Conservation (phyloP, 257 asterid genomes). For the Przewalskia tangutica region DNA sequence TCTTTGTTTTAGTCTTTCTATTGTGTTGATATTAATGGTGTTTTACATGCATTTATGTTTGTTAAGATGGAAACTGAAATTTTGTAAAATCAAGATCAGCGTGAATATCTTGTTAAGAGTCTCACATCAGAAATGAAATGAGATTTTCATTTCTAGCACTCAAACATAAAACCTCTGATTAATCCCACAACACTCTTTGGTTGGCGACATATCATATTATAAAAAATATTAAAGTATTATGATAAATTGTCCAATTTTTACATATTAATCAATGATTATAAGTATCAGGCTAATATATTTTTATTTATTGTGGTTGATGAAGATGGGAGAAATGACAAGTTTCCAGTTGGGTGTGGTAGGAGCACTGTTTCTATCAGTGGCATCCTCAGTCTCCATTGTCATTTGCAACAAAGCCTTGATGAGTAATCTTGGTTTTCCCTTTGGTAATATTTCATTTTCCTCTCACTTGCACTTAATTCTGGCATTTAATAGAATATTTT, state of each 20-base stretch:
- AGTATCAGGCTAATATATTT: too few species aligned
- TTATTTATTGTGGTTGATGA: neutral
- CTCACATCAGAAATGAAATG: too few species aligned
- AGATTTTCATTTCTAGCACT: too few species aligned
- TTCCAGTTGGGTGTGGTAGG: conserved; percentile 70
- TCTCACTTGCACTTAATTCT: neutral
- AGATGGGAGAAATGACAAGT: conserved; percentile 79
- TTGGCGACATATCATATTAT: too few species aligned
- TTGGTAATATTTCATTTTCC: conserved; percentile 35
- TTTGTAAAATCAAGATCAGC: neutral
- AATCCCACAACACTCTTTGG: too few species aligned
- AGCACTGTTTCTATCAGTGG: conserved; percentile 77
- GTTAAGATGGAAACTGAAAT: neutral
- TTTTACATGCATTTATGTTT: neutral
- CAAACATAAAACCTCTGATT: too few species aligned
- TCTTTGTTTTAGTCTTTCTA: too few species aligned
- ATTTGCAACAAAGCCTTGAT: conserved; percentile 88
- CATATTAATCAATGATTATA: too few species aligned
- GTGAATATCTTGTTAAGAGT: too few species aligned
- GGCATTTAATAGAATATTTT: too few species aligned
- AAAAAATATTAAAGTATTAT: too few species aligned
- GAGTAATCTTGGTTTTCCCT: conserved; percentile 85
- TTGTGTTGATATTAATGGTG: neutral
- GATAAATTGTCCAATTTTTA: too few species aligned
- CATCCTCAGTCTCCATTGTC: conserved; percentile 86